Conservation (phyloP, 495 filamentous ascomycete species). For the Geopyxis carbonaria region DNA sequence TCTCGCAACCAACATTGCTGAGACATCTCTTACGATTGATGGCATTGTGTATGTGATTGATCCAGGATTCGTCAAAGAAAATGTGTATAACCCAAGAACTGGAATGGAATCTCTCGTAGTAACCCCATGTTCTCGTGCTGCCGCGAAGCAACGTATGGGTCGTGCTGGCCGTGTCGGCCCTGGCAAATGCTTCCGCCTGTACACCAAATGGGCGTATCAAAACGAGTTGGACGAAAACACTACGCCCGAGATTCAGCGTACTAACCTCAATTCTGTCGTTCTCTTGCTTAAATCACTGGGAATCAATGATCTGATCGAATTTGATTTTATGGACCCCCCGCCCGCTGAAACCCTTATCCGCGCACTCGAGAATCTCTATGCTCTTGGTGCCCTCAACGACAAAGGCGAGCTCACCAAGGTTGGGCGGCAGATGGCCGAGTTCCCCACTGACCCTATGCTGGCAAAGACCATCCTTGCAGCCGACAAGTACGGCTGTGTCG, state of each 20-base stretch:
- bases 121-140: conserved; percentile 83
- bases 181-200: conserved; percentile 87
- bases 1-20: conserved; percentile 77
- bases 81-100: conserved; percentile 78
- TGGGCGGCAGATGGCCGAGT: conserved; percentile 90
- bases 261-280: conserved; percentile 69
- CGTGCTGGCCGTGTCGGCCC: conserved; percentile 85
- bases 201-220: conserved; percentile 86
- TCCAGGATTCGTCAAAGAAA: conserved; percentile 87
- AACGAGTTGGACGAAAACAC: conserved; percentile 90
- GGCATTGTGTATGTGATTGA: conserved; percentile 87
- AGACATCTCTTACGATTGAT: conserved; percentile 77
- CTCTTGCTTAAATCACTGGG: conserved; percentile 78
- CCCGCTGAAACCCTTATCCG: conserved; percentile 81
- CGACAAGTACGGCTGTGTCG: conserved; percentile 73
- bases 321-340: conserved; percentile 94
- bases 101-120: conserved; percentile 87
- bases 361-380: conserved; percentile 82
- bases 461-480: conserved; percentile 85
- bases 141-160: conserved; percentile 81
- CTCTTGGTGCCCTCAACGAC: conserved; percentile 76
- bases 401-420: conserved; percentile 80
- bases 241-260: conserved; percentile 85
- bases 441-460: conserved; percentile 87
- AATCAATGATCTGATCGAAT: conserved; percentile 84